These are phyloP conservation scores for Trichoderma sp. DNA, from an alignment of 2,329 filamentous ascomycete genomes.

Conservation along the genomic window DNA sequence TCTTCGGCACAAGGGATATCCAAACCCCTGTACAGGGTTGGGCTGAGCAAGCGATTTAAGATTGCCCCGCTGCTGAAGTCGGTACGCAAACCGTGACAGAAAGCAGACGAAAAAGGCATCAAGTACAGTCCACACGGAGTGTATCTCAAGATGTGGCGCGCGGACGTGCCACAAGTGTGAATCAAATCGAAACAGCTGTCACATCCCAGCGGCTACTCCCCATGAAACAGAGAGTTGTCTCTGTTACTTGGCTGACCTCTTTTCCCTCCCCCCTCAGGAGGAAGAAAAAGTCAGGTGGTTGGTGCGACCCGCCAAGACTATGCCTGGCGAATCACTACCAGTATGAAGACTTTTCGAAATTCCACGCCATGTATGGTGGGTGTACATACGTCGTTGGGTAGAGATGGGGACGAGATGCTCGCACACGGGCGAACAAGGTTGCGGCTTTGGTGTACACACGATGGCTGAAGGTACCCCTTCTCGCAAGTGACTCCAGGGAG, in stretches of 20 bases:
- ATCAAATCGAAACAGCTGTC: background rate
- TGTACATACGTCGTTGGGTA: conserved; percentile 2
- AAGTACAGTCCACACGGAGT: too few relatives aligned
- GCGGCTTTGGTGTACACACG: background rate
- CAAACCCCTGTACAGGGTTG: conserved; percentile 53
- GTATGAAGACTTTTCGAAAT: conserved; percentile 4
- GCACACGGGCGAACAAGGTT: conserved; percentile 6
- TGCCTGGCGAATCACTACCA: conserved; percentile 6
- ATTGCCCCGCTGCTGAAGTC: conserved; percentile 57
- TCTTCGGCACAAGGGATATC: conserved; percentile 30
- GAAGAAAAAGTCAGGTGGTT: conserved; percentile 12
- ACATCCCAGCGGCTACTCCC: background rate
- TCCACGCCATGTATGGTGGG: background rate
- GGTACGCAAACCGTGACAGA: conserved; percentile 45
- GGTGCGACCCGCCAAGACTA: conserved; percentile 5
- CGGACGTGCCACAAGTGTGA: background rate
- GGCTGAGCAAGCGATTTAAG: conserved; percentile 53
- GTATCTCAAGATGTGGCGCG: background rate
- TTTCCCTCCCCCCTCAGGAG: background rate
- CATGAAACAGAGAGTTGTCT: background rate
- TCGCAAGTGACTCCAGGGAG: background rate
- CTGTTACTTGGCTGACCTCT: background rate
- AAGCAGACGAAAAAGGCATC: background rate
- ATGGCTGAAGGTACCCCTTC: conserved; percentile 3
- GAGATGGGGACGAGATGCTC: conserved; percentile 7